Evolutionary conservation across 148 eudicot species (phyloP), one percentile per base, ranked within the genome.

Genomic region (Amaranthus hypochondriacus): DNA sequence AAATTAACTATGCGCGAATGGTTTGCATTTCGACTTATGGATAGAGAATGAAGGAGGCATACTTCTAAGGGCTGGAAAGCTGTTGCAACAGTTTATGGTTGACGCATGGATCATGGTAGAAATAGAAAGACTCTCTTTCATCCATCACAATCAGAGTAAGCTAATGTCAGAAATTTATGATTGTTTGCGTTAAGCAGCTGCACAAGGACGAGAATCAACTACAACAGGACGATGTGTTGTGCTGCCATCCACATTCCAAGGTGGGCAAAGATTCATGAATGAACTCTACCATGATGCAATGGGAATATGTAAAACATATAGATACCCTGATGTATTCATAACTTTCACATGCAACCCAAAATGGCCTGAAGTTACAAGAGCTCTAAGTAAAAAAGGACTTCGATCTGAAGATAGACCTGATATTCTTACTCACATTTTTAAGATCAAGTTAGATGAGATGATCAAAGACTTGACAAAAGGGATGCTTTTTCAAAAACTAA

Each of bases 11-110:
- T 53, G 47, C 21, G 59, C 18, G 58, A 68, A 15, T 71, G 10
- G n/a, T 47, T 71, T 56, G 73, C 73, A 39, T 71, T 28, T 7
- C 43, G 7, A 42, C 47, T n/a, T 54, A 71, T 43, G 73, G 57
- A 46, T 39, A 47, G 0, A 6, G 39, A 46, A 56, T 71, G 54
- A 57, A 56, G 14, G 7, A 43, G 6, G 42, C 2, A 71, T n/a
- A 6, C 2, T 58, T 2, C 6, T 71, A 9, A 9, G 7, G 51
- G 7, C 54, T 2, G 21, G 74, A n/a, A 71, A 28, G 10, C 18
- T 71, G 39, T 56, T 55, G 12, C 62, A 70, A 13, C 50, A 70
- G 9, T 56, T 42, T 11, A 10, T 55, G 39, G 62, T 55, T 2
- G 62, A 56, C 43, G 12, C 0, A 42, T 68, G 18, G 3, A 50